Evolutionary conservation across 176 grass and related monocot genomes (phyloP).

Genomic region (Ampelocalamus luodianensis): DNA sequence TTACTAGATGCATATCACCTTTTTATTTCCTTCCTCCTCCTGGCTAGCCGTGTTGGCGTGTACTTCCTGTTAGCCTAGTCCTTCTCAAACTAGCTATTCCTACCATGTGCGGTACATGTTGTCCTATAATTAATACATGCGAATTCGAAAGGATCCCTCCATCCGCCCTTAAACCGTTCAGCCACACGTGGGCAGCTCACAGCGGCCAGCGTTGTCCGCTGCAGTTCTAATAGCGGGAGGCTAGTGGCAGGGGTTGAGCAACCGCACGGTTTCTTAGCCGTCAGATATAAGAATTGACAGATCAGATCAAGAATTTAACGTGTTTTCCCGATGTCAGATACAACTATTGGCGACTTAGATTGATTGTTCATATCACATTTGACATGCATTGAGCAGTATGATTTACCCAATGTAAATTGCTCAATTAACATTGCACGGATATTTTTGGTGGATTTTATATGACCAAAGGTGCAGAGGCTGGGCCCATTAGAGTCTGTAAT

Average conservation of each 20-base stretch:
- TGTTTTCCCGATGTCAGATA: too few species aligned
- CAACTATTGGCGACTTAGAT: too few species aligned
- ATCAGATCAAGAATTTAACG: too few species aligned
- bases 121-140: too few species aligned
- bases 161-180: too few species aligned
- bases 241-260: too few species aligned
- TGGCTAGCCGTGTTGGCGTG: not conserved
- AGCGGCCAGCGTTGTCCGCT: too few species aligned
- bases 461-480: not conserved
- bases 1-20: not conserved
- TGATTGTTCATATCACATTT: not conserved
- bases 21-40: not conserved
- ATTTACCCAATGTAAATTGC: not conserved
- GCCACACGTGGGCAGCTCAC: too few species aligned
- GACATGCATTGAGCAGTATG: not conserved
- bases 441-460: not conserved
- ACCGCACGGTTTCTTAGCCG: too few species aligned
- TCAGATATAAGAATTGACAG: too few species aligned
- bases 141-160: too few species aligned
- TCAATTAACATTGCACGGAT: not conserved
- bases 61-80: not conserved
- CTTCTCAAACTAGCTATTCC: not conserved
- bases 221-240: too few species aligned
- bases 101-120: not conserved
- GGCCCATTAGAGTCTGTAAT: not conserved